A percentile compares a stretch with the other conserved stretches of the same genome.
phyloP scores from a whole-genome alignment of 2,329 filamentous ascomycete genomes.

The Ceratocystis cubensis region DNA sequence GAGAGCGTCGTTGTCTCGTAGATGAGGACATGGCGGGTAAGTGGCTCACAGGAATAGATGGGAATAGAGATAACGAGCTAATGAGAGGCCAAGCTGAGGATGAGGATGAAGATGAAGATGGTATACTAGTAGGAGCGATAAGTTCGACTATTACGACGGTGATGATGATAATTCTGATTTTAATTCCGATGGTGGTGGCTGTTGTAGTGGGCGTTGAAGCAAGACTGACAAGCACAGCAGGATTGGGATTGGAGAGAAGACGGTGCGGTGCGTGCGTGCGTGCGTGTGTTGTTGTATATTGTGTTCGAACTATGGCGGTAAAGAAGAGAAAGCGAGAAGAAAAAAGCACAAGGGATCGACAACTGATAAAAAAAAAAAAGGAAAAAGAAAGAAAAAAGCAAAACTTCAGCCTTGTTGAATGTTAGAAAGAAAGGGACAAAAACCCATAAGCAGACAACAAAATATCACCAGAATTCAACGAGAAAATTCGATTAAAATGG shows the following conservation, averaged over 20 bases:
- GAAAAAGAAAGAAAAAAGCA: neutral
- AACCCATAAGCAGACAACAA: neutral
- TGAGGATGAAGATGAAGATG: neutral
- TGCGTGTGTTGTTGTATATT: neutral
- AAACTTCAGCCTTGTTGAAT: neutral
- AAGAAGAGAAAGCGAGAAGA: neutral
- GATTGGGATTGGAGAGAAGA: too few relatives aligned
- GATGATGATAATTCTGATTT: too few relatives aligned
- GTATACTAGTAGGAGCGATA: too few relatives aligned
- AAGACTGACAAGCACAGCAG: too few relatives aligned
- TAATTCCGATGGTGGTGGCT: too few relatives aligned
- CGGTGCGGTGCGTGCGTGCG: neutral
- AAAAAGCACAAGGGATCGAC: neutral
- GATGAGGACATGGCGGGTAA: constrained; percentile 23
- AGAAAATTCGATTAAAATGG: too few relatives aligned
- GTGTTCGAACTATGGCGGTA: neutral
- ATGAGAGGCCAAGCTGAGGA: neutral
- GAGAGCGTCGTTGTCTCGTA: constrained; percentile 46
- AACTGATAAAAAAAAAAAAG: neutral
- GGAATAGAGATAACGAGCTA: neutral
- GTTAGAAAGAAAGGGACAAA: neutral
- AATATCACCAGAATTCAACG: too few relatives aligned
- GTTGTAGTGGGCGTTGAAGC: too few relatives aligned
- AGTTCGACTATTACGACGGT: too few relatives aligned
- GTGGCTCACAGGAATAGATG: neutral